These are phyloP conservation scores for Rostrohypoxylon terebratum DNA, from an alignment of 495 filamentous ascomycete genomes.

Conservation along the genomic window DNA sequence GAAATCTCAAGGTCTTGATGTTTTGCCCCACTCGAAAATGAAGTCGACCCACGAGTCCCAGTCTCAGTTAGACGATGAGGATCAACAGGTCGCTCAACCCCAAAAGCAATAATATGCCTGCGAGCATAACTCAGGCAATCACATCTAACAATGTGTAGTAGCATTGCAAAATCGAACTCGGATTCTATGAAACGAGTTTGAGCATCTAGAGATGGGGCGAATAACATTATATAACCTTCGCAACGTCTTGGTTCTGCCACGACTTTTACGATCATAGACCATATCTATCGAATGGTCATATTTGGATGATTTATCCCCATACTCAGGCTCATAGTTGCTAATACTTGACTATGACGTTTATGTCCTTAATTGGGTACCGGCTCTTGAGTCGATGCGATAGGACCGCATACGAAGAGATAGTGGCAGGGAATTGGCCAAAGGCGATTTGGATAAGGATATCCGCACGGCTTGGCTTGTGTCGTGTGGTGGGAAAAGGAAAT, in stretches of 20 bases:
- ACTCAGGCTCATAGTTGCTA: not conserved
- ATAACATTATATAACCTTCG: conserved; percentile 8
- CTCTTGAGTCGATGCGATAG: conserved; percentile 3
- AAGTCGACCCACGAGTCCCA: conserved; percentile 41
- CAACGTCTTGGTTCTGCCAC: not conserved
- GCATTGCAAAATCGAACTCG: not conserved
- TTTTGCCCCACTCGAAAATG: conserved; percentile 54
- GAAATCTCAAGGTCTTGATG: conserved; percentile 50
- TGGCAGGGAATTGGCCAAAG: not conserved
- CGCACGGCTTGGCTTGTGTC: conserved; percentile 12
- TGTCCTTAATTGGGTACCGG: conserved; percentile 11
- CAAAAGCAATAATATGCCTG: conserved; percentile 11
- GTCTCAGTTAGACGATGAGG: conserved; percentile 23
- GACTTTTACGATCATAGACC: not conserved
- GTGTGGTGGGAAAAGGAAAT: conserved; percentile 13
- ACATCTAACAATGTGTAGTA: not conserved
- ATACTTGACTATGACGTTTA: not conserved
- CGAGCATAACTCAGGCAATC: not conserved
- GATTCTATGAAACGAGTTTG: not conserved
- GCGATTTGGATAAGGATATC: conserved; percentile 10
- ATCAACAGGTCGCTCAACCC: conserved; percentile 25
- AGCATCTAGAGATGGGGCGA: conserved; percentile 1
- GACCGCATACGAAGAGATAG: conserved; percentile 15
- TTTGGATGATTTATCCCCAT: not conserved
- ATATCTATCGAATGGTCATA: not conserved